These are phyloP conservation scores for Gaertneriomyces semiglobifer DNA, from an alignment of 192 early-diverging fungal species.

Conservation along the genomic window DNA sequence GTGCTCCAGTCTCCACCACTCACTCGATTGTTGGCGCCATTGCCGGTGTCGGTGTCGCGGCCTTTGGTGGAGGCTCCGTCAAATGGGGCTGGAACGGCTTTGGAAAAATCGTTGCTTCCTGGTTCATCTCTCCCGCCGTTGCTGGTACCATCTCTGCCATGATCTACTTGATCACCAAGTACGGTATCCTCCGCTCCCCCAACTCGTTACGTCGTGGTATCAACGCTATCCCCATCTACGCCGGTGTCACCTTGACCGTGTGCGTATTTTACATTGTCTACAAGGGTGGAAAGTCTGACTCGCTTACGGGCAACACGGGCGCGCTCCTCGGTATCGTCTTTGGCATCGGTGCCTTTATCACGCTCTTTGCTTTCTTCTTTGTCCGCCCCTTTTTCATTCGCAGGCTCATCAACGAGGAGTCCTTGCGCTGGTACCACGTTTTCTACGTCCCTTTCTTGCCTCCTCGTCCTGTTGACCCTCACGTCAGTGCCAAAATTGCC, in stretches of 20 bases:
- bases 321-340: constrained; percentile 59
- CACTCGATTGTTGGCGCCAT: constrained; percentile 82
- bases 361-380: constrained; percentile 59
- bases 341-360: constrained; percentile 57
- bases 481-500: constrained; percentile 14
- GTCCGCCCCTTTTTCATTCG: constrained; percentile 65
- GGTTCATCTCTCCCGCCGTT: constrained; percentile 70
- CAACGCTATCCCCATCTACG: constrained; percentile 65
- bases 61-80: constrained; percentile 59
- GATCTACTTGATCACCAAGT: constrained; percentile 65
- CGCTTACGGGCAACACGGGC: constrained; percentile 33
- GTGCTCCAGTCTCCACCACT: constrained; percentile 74
- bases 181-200: constrained; percentile 28
- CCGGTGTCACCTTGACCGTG: constrained; percentile 63
- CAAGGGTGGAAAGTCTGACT: constrained; percentile 53
- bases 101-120: constrained; percentile 64
- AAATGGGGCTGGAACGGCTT: constrained; percentile 54
- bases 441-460: constrained; percentile 57
- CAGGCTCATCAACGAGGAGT: constrained; percentile 59
- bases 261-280: constrained; percentile 67
- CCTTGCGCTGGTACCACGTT: constrained; percentile 71
- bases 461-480: constrained; percentile 40
- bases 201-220: constrained; percentile 39
- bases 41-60: constrained; percentile 69
- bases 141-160: constrained; percentile 63